phyloP scores from a whole-genome alignment of 129 eudicot genomes.

The Flaveria sonorensis region DNA sequence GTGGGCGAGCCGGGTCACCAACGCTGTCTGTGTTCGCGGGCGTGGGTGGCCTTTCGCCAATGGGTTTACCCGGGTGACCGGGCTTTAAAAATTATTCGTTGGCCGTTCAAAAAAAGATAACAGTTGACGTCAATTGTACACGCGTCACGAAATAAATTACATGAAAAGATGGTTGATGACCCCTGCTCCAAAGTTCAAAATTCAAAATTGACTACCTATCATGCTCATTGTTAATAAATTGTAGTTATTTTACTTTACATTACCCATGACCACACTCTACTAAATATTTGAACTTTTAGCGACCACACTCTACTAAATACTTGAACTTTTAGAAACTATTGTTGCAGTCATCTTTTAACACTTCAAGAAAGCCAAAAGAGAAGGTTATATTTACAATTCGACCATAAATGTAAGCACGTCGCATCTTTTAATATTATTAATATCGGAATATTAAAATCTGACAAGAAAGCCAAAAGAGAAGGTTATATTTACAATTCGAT shows the following conservation, averaged over 20 bases:
- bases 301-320: not conserved
- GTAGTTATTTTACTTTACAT: not conserved
- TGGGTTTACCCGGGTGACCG: too few relatives aligned
- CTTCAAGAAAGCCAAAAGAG: not conserved
- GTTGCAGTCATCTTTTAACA: not conserved
- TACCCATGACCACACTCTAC: not conserved
- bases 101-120: not conserved
- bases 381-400: not conserved
- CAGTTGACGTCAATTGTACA: not conserved
- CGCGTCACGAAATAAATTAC: not conserved
- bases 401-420: not conserved
- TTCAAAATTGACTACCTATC: not conserved
- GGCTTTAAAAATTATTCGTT: too few relatives aligned
- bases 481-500: not conserved
- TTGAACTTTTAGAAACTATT: not conserved
- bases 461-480: not conserved
- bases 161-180: not conserved
- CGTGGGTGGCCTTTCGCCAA: too few relatives aligned
- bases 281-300: not conserved
- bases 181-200: not conserved
- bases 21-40: too few relatives aligned
- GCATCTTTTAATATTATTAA: too few relatives aligned
- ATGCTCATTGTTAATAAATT: not conserved
- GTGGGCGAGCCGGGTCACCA: too few relatives aligned
- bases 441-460: too few relatives aligned